Evolutionary conservation across 805 yeast genomes (phyloP).

Genomic region (Ogataea dorogensis): DNA sequence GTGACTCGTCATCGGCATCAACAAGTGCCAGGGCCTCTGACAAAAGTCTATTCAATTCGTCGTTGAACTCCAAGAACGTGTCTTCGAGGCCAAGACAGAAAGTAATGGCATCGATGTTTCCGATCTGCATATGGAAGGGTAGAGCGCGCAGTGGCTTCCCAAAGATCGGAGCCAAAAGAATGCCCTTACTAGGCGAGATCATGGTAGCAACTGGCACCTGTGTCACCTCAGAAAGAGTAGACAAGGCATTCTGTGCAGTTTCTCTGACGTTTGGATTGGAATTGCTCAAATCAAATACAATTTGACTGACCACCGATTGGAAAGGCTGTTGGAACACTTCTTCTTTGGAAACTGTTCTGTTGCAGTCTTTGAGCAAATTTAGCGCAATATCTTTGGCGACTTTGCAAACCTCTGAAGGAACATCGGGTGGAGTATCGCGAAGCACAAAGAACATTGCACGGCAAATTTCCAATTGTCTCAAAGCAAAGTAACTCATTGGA

Average conservation of each 20-base stretch:
- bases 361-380: constrained; percentile 64
- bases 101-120: constrained; percentile 95
- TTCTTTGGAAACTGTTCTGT: constrained; percentile 56
- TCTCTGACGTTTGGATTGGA: constrained; percentile 80
- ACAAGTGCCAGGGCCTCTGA: constrained; percentile 91
- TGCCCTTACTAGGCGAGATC: constrained; percentile 78
- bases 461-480: constrained; percentile 78
- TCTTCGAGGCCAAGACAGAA: constrained; percentile 81
- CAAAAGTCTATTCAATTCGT: constrained; percentile 79
- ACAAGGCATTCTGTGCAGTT: constrained; percentile 72
- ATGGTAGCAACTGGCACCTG: constrained; percentile 68
- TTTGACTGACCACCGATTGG: constrained; percentile 78
- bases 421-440: constrained; percentile 85
- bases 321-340: constrained; percentile 69
- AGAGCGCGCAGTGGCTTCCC: constrained; percentile 95
- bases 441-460: constrained; percentile 86
- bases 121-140: constrained; percentile 98
- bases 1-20: constrained; percentile 95
- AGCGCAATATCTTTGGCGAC: constrained; percentile 69
- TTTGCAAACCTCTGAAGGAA: constrained; percentile 74
- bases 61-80: constrained; percentile 81
- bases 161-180: constrained; percentile 87
- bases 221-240: constrained; percentile 67
- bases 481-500: constrained; percentile 70
- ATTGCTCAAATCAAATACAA: constrained; percentile 90